phyloP scores from a whole-genome alignment of 1,139 yeast genomes.

The Candida pseudoviswanathii region DNA sequence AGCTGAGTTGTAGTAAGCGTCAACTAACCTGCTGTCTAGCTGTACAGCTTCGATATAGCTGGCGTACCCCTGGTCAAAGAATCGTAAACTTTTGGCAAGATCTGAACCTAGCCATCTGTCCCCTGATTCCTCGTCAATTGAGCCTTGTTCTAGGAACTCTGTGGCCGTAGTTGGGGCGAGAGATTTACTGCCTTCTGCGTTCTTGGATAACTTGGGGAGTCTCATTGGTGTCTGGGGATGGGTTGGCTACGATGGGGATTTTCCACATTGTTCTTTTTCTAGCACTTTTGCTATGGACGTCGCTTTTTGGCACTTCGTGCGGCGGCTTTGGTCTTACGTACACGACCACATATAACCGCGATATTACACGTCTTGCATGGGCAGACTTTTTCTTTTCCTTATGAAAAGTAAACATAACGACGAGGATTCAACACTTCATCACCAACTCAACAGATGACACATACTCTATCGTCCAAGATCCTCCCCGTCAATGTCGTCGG shows the following conservation, averaged over 20 bases:
- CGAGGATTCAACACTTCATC: no score
- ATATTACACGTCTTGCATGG: no score
- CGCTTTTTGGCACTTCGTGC: no score
- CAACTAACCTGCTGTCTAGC: constrained; percentile 22
- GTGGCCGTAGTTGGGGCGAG: constrained; percentile 40
- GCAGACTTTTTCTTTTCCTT: neutral
- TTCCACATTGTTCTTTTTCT: neutral
- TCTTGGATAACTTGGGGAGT: constrained; percentile 9
- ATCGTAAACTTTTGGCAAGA: constrained; percentile 52
- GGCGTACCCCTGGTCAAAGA: constrained; percentile 51
- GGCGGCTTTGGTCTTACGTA: no score
- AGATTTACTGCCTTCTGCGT: constrained; percentile 9
- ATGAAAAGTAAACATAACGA: neutral
- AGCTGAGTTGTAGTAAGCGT: constrained; percentile 50
- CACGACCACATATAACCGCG: no score
- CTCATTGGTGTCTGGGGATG: constrained; percentile 4
- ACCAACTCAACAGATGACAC: no score
- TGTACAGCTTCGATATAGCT: constrained; percentile 35
- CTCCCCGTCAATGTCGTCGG: neutral
- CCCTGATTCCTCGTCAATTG: constrained; percentile 56
- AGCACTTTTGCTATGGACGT: neutral
- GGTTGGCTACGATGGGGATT: no score
- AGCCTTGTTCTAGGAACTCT: constrained; percentile 50
- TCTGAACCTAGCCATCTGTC: constrained; percentile 62
- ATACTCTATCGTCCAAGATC: neutral